Evolutionary conservation across 2,329 filamentous ascomycete species (phyloP), one percentile per base, ranked within the genome.

Genomic region (Dendryphion nanum): DNA sequence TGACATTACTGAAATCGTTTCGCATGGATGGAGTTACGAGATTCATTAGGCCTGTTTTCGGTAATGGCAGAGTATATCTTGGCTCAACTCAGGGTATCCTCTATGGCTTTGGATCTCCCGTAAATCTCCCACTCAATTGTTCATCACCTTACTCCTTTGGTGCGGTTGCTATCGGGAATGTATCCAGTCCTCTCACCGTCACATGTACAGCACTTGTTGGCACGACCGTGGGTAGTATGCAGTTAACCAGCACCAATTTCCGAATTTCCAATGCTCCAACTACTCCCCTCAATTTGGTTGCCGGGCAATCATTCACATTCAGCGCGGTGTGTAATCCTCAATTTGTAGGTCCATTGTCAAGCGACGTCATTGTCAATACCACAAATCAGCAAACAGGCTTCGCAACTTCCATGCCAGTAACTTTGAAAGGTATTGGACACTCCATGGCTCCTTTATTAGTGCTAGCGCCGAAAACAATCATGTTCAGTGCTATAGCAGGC

Each of bases 1-100:
- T 81, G 33, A 72, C 63, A 2, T 59, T 74, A 35, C 68, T 80
- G 44, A 71, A 73, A 20, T 68, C 68, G 1, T 78, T 79, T 45
- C 72, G 72, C 18, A 67, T 79, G 10, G 64, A 70, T 0, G 75
- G 73, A 0, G 69, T 74, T 4, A 74, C 69, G 31, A 81, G 81
- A 57, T 81, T 81, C 45, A 74, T 72, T 3, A 69, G 77, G 2
- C 75, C 78, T 2, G 75, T 78, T 2, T 81, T 81, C 39, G 78
- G 78, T 5, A 69, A 81, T 40, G 76, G 74, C 0, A 69, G 72
- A 39, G 70, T 73, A 2, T 81, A 80, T 42, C 55, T 80, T n/a
- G 75, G 74, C 7, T n/a, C n/a, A n/a, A 76, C 72, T 1, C 58
- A 64, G 17, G 78, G 78, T 3, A 72, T 62, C 38, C 52, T 81